Base-by-base conservation (phyloP, 805 yeast species). In the Saccharomyces kudriavzevii region DNA sequence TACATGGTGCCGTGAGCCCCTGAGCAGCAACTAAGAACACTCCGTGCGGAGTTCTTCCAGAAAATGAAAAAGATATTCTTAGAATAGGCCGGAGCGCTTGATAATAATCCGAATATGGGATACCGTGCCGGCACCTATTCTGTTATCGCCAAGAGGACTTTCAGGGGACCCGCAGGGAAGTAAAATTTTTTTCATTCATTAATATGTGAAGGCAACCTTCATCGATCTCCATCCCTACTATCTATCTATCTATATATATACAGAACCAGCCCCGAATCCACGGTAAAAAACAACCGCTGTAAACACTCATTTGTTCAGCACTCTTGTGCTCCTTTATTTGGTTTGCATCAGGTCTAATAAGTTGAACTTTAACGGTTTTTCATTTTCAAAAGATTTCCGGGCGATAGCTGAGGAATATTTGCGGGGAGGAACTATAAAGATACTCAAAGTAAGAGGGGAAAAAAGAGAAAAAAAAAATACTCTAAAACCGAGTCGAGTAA, bases 401-500 rank as follows among this genome's bases (percentile, higher is more conserved):
- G 14, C 28, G 29, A n/a, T 27, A 45, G 48, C 17, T 20, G 11
- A 45, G 22, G 25, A 35, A 17, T 35, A 35, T 35, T 35, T 35
- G 43, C 43, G 43, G 43, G 43, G 43, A 35, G 24, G 43, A 35
- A 35, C 43, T 35, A 50, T 25, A 30, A 46, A 25, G 25, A 28
- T 10, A 46, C 45, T 30, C 26, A 17, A 24, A 48, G 45, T 22
- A 35, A 48, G 26, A 28, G 26, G 17, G 46, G 27, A 24, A 14
- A 48, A 22, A 47, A 31, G 24, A 31, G 9, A 31, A 20, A 47
- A 47, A 20, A 26, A 25, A 20, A 40, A 20, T 14, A n/a, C 14
- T 5, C 17, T 40, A 62, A 62, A 60, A 56, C 69, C 14, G 58
- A 17, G 43, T 20, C 43, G 11, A 17, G 22, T 10, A 20, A 20